Base-by-base conservation (phyloP, 192 early-diverging fungal species). In the Coemansia reversa region DNA sequence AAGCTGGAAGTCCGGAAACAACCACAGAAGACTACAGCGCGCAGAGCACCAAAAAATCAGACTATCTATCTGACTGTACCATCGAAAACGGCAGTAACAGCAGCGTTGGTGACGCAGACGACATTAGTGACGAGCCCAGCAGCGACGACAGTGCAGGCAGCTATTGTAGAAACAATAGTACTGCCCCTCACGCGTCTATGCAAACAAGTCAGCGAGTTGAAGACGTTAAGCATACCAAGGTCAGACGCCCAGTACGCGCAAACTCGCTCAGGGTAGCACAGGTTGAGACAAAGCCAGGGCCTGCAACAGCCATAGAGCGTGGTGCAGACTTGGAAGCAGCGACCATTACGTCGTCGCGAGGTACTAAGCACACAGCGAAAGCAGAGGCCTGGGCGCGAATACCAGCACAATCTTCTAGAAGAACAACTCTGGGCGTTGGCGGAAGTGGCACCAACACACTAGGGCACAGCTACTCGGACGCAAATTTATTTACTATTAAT, bases 381-480 rank as follows among this genome's bases (percentile, higher is more conserved):
- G 2, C 25, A 27, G 51, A 52, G 51, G 22, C 51, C 20, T 23
- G 23, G 25, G 51, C 51, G 12, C 51, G 25, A 25, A 23, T 52
- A 16, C 51, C 51, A 27, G 51, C 51, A 1, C 51, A 52, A 24
- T 22, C 63, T 30, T 58, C 72, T 29, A 59, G 57, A 20, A 55
- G 77, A 63, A 70, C 60, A 42, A 80, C 77, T 66, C 74, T 80
- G 72, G 77, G 77, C 25, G 77, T 80, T 39, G 77, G 76, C 42
- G 77, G 77, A 55, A 80, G 69, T 55, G 77, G 77, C 47, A 80
- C 72, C 35, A 80, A 66, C 62, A 80, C 77, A 22, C 69, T 80
- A 20, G 77, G 77, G 53, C 77, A 75, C 48, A 80, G 55, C 69
- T 80, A 80, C 54, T 59, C 65, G 19, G 55, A 61, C 66, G 62